Conservation (phyloP, 192 early-diverging fungal species). For the Backusella mclennaniae region DNA sequence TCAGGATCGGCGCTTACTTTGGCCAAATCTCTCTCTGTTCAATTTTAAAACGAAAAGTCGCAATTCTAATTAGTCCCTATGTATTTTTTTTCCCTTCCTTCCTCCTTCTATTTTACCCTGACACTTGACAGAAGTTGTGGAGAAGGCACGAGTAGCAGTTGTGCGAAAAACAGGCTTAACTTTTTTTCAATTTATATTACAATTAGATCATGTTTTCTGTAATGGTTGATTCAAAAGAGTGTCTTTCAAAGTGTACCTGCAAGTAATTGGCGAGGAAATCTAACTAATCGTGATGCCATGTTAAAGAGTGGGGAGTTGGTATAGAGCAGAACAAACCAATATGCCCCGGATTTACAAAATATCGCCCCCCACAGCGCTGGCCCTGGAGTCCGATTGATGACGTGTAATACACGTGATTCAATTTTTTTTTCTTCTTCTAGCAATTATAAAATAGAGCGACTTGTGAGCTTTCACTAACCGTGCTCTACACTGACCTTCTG, state of each 20-base stretch:
- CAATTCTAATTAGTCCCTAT: neutral
- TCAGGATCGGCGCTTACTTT: conserved; percentile 30
- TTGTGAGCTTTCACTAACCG: too few relatives aligned
- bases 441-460: too few relatives aligned
- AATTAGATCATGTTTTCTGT: neutral
- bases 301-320: conserved; percentile 16
- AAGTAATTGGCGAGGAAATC: conserved; percentile 11
- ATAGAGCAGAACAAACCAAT: neutral
- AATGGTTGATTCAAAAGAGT: neutral
- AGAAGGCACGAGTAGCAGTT: conserved; percentile 17
- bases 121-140: conserved; percentile 2
- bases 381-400: conserved; percentile 2
- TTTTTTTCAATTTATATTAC: neutral
- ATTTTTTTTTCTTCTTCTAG: neutral
- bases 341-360: conserved; percentile 4
- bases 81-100: neutral
- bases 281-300: conserved; percentile 18
- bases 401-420: neutral
- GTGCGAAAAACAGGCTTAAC: conserved; percentile 18
- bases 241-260: conserved; percentile 4
- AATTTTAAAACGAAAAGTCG: neutral
- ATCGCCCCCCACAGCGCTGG: conserved; percentile 3
- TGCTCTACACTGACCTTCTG: too few relatives aligned
- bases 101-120: conserved; percentile 19
- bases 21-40: neutral